These are phyloP conservation scores for Sporodiniella umbellata DNA, from an alignment of 371 early-diverging fungal genomes.

Conservation along the genomic window DNA sequence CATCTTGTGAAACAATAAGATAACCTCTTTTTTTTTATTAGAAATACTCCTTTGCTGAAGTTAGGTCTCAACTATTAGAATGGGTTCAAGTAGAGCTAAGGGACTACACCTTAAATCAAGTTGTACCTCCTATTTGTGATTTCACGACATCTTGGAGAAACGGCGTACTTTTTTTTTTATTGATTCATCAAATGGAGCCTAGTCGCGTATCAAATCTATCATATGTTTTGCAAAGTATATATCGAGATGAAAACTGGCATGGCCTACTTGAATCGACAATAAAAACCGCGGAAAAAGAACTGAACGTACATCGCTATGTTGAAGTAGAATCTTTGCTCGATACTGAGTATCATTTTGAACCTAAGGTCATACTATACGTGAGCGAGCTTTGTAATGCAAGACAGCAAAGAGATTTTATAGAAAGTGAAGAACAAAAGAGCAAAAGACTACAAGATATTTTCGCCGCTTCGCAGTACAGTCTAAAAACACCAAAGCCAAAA, in stretches of 20 bases:
- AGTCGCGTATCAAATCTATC: conserved; percentile 54
- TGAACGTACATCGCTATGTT: conserved; percentile 35
- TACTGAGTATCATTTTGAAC: conserved; percentile 46
- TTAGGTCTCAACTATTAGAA: conserved; percentile 49
- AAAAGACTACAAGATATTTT: conserved; percentile 10
- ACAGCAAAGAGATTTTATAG: conserved; percentile 7
- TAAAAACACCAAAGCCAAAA: conserved; percentile 15
- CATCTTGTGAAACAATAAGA: not conserved
- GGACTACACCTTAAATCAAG: conserved; percentile 48
- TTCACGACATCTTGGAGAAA: conserved; percentile 71
- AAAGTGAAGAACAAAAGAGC: conserved; percentile 1
- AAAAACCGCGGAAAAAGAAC: conserved; percentile 27
- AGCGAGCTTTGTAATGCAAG: conserved; percentile 38
- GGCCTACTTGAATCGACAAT: conserved; percentile 27
- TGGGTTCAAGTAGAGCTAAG: conserved; percentile 69
- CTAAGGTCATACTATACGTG: conserved; percentile 48
- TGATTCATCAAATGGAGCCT: conserved; percentile 69
- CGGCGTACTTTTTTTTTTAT: conserved; percentile 67
- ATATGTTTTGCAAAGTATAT: conserved; percentile 15
- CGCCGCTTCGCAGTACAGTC: not conserved
- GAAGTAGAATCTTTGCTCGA: conserved; percentile 37
- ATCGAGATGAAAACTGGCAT: conserved; percentile 29
- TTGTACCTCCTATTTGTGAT: conserved; percentile 56
- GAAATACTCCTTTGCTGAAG: conserved; percentile 28
- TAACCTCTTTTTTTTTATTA: not conserved